Evolutionary conservation across 2,329 filamentous ascomycete genomes (phyloP), one percentile per base, ranked within the genome.

Genomic region (Trichophyton rubrum): DNA sequence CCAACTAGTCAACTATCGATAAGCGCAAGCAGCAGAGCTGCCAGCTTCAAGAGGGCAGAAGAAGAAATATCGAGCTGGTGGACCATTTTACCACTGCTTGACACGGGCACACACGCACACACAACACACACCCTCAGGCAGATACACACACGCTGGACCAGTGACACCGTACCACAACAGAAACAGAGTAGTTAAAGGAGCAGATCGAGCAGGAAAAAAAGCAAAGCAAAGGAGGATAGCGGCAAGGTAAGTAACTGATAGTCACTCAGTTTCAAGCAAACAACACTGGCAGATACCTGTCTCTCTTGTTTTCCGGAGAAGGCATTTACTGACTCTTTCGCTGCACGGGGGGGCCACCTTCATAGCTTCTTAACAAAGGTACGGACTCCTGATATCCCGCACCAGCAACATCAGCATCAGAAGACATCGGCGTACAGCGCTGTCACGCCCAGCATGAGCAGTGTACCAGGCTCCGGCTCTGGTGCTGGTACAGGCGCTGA

Each of bases 401-500:
- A 45, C 15, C 41, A 22, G n/a, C 43, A 47, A 11, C 43, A 22
- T 24, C 43, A 11, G 43, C 43, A 47, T 24, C 43, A 38, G 17
- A 30, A 47, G 17, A 11, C 43, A 47, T 47, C 43, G 20, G 17
- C 11, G 17, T 24, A 47, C 61, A 77, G 83, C 63, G 22, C 51
- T 30, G 51, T 24, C 27, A 78, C 45, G 47, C 30, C 58, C 53
- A 69, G 66, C 67, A 79, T 79, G 76, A 72, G 73, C 66, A 75
- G 78, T 71, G 69, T 73, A 64, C 71, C 70, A 65, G 68, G 73
- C 63, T 68, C 73, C 63, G 66, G 69, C 61, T 73, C 75, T 66
- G 69, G 74, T 70, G 75, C 74, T 72, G 71, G 70, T 68, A 67
- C 63, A 65, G 63, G 68, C 67, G 69, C 71, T 64, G 65, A 69